A percentile compares a stretch with the other conserved stretches of the same genome.
phyloP scores from a whole-genome alignment of 139 green algal species.

The Microglena sp. region DNA sequence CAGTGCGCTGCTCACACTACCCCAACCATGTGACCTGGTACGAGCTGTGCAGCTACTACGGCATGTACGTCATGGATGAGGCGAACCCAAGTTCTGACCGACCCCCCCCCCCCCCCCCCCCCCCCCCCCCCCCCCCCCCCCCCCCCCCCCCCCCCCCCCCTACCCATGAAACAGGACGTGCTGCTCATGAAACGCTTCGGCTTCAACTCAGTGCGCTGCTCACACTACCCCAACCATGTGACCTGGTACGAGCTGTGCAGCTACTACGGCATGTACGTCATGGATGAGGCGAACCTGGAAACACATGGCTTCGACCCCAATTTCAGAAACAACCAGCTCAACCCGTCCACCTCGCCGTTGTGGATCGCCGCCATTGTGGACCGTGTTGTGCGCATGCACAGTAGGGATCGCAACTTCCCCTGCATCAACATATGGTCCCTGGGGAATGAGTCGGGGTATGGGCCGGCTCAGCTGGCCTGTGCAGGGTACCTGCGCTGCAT shows the following conservation, averaged over 20 bases:
- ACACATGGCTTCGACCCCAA: conserved; percentile 91
- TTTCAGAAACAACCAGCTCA: conserved; percentile 52
- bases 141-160: too few species aligned
- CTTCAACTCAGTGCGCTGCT: conserved; percentile 91
- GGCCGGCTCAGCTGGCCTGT: conserved; percentile 61
- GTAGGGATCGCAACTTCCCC: conserved; percentile 81
- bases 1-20: conserved; percentile 90
- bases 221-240: conserved; percentile 90
- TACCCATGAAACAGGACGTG: too few species aligned
- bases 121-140: too few species aligned
- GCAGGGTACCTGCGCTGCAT: conserved; percentile 30
- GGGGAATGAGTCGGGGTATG: conserved; percentile 90
- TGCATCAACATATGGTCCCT: conserved; percentile 89
- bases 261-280: conserved; percentile 77
- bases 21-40: conserved; percentile 82
- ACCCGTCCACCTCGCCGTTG: conserved; percentile 52
- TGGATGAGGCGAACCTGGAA: conserved; percentile 97
- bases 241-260: conserved; percentile 84
- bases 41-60: conserved; percentile 74
- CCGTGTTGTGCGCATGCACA: conserved; percentile 33
- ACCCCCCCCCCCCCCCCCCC: too few species aligned
- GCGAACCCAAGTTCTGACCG: too few species aligned
- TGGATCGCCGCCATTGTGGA: conserved; percentile 74
- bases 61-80: conserved; percentile 93
- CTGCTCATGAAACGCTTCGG: conserved; percentile 87